These are phyloP conservation scores for Entomortierella chlamydospora DNA, from an alignment of 192 early-diverging fungal species.

Conservation along the genomic window DNA sequence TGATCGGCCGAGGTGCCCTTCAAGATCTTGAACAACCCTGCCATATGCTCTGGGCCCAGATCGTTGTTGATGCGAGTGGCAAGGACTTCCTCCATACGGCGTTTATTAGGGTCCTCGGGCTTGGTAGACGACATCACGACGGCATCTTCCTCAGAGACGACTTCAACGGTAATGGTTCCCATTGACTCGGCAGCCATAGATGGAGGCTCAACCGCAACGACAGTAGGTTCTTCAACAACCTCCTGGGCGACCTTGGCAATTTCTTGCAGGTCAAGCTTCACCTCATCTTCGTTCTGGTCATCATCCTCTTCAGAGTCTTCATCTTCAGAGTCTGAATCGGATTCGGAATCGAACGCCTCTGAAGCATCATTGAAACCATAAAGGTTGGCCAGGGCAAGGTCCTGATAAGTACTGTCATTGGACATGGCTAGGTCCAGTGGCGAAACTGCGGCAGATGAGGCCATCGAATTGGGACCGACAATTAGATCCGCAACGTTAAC, in stretches of 20 bases:
- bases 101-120: slow-evolving; percentile 44
- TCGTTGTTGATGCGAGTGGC: slow-evolving; percentile 47
- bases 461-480: slow-evolving; percentile 37
- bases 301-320: slow-evolving; percentile 5
- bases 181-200: neutral
- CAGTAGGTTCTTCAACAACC: neutral
- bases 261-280: neutral
- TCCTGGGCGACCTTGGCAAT: neutral
- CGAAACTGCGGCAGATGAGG: slow-evolving; percentile 14
- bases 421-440: slow-evolving; percentile 24
- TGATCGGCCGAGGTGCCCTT: slow-evolving; percentile 17
- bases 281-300: neutral
- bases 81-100: slow-evolving; percentile 46
- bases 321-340: slow-evolving; percentile 18
- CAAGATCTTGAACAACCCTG: slow-evolving; percentile 41
- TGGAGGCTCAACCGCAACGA: neutral
- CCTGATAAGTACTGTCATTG: slow-evolving; percentile 25
- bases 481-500: slow-evolving; percentile 49
- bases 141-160: neutral
- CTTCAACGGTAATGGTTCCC: neutral
- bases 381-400: slow-evolving; percentile 31
- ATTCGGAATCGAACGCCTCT: slow-evolving; percentile 3
- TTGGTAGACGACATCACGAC: neutral
- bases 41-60: slow-evolving; percentile 46
- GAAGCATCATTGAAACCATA: slow-evolving; percentile 36